Percentiles rank a stretch among this genome's conserved stretches.
phyloP scores from a whole-genome alignment of 441 rosid species.

The Croton setiger region DNA sequence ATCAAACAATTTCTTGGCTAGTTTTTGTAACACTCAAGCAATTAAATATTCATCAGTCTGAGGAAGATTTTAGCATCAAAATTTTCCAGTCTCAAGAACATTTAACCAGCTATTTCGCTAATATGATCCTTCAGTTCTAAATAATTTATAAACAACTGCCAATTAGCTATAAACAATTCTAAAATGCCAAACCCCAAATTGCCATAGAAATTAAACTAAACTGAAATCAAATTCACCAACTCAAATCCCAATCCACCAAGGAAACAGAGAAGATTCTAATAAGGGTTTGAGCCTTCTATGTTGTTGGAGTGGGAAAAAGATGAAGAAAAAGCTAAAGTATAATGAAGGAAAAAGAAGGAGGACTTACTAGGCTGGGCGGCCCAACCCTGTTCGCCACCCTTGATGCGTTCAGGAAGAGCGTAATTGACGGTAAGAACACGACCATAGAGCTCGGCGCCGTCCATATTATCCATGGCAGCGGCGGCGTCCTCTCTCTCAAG shows the following conservation, averaged over 20 bases:
- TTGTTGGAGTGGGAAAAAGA: not conserved
- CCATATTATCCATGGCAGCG: constrained; percentile 97
- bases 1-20: not conserved
- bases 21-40: not conserved
- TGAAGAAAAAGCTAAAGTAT: too few species aligned
- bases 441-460: constrained; percentile 92
- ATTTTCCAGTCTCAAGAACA: not conserved
- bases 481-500: constrained; percentile 86
- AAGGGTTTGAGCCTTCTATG: not conserved
- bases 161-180: not conserved
- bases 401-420: constrained; percentile 89
- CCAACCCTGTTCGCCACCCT: constrained; percentile 99
- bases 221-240: not conserved
- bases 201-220: not conserved
- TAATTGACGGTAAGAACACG: constrained; percentile 94
- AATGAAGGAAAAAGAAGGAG: not conserved
- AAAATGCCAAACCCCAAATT: not conserved
- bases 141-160: too few species aligned
- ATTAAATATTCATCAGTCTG: not conserved
- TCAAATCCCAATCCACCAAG: not conserved
- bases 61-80: not conserved
- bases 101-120: not conserved
- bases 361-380: constrained; percentile 96
- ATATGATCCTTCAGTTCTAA: not conserved
- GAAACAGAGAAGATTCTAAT: not conserved